Evolutionary conservation across 257 asterid species (phyloP).

Genomic region (Lavandula angustifolia): DNA sequence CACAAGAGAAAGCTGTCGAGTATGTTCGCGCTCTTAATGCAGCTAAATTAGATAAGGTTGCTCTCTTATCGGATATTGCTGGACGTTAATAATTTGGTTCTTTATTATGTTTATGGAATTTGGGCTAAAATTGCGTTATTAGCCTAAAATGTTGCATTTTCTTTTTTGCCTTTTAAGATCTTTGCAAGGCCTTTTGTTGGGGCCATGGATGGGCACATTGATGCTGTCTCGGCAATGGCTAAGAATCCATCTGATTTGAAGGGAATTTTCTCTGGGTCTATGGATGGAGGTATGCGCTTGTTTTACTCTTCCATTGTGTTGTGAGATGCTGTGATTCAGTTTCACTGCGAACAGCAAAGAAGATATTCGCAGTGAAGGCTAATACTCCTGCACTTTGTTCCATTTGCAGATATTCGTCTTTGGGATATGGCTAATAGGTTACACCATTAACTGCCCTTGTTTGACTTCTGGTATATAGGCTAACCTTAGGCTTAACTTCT

Average conservation of each 20-base stretch:
- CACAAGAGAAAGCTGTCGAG: constrained; percentile 88
- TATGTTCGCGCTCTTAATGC: constrained; percentile 93
- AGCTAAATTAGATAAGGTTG: constrained; percentile 89
- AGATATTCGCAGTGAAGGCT: constrained; percentile 10
- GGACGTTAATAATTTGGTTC: constrained; percentile 4
- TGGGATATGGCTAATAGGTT: constrained; percentile 97
- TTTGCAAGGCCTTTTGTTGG: constrained; percentile 91
- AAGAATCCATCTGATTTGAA: constrained; percentile 77
- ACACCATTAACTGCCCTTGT: constrained; percentile 20
- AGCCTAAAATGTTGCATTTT: not conserved
- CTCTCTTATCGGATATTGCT: not conserved
- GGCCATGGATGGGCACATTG: constrained; percentile 95
- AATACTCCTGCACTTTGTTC: constrained; percentile 23
- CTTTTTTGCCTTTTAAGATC: constrained; percentile 39
- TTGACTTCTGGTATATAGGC: constrained; percentile 6
- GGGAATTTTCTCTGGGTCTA: constrained; percentile 90
- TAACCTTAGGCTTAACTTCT: not conserved
- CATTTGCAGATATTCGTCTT: constrained; percentile 80
- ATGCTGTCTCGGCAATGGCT: constrained; percentile 85
- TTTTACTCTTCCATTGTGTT: not conserved
- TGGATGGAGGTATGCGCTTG: constrained; percentile 78
- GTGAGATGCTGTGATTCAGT: constrained; percentile 20
- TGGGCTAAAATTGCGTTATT: not conserved
- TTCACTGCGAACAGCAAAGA: not conserved
- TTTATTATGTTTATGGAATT: not conserved